Conservation (phyloP, 2,329 filamentous ascomycete species). For the Dryadomyces quercus-mongolicae region DNA sequence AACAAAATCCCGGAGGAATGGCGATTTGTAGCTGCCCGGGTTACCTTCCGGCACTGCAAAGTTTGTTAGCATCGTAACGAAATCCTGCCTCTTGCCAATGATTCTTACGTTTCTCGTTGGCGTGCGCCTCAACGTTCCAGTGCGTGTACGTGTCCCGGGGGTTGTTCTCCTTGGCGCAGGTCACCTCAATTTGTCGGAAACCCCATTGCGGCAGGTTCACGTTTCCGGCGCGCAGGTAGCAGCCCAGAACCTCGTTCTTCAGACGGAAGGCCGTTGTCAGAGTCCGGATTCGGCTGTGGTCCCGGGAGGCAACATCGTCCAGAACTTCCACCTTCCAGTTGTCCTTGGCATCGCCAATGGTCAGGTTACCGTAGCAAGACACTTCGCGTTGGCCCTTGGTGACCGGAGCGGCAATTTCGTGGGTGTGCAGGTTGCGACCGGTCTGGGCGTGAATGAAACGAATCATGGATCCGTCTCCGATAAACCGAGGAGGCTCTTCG, state of each 20-base stretch:
- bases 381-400: conserved; percentile 88
- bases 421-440: conserved; percentile 92
- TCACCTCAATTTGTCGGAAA: conserved; percentile 98
- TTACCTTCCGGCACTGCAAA: conserved; percentile 69
- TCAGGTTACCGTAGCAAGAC: conserved; percentile 90
- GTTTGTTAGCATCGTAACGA: conserved; percentile 19
- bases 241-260: conserved; percentile 68
- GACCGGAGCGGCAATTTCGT: conserved; percentile 77
- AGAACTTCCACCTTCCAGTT: conserved; percentile 94
- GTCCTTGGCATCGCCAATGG: conserved; percentile 92
- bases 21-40: conserved; percentile 86
- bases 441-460: conserved; percentile 91
- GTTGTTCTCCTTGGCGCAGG: conserved; percentile 86
- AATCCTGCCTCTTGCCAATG: no score
- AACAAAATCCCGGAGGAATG: conserved; percentile 94
- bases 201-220: conserved; percentile 97
- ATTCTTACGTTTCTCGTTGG: conserved; percentile 72
- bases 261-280: conserved; percentile 89
- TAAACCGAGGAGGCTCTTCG: conserved; percentile 59
- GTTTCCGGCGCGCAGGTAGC: conserved; percentile 90
- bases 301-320: conserved; percentile 74
- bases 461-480: conserved; percentile 65
- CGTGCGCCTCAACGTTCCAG: conserved; percentile 96
- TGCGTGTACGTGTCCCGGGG: conserved; percentile 90
- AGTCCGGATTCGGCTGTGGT: conserved; percentile 76